These are phyloP conservation scores for Eucalyptus polybractea DNA, from an alignment of 345 rosid species.

Conservation along the genomic window DNA sequence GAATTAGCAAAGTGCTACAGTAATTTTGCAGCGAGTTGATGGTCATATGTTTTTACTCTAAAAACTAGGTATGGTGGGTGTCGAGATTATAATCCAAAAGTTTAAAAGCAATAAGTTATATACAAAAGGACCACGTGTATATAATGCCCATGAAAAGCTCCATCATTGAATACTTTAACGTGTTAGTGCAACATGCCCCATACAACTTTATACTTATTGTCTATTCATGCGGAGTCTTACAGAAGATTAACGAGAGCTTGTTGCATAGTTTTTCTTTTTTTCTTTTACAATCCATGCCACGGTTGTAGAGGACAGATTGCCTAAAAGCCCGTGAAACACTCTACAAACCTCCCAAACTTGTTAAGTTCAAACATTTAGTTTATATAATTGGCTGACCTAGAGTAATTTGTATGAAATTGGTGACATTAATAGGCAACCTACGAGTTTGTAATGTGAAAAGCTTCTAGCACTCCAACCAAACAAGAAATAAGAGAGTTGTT, in stretches of 20 bases:
- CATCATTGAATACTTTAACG: no score
- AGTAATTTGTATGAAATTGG: neutral
- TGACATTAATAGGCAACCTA: neutral
- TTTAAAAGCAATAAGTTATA: no score
- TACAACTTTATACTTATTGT: neutral
- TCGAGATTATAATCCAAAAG: no score
- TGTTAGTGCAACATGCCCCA: neutral
- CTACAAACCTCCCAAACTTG: neutral
- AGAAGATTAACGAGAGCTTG: neutral
- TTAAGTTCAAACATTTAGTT: neutral
- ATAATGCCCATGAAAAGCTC: no score
- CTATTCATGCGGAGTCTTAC: rapidly evolving
- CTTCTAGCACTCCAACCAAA: neutral
- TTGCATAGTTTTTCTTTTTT: neutral
- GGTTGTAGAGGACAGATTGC: no score
- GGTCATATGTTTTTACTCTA: no score
- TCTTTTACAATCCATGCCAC: neutral
- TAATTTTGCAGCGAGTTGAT: no score
- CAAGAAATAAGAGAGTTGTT: neutral
- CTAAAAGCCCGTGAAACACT: rapidly evolving
- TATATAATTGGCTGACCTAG: neutral
- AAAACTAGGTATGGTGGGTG: neutral
- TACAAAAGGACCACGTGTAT: no score
- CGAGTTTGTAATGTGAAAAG: rapidly evolving
- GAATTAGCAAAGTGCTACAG: neutral